Evolutionary conservation across 768 basidiomycete species (phyloP).

Genomic region (Suillus alpinus): DNA sequence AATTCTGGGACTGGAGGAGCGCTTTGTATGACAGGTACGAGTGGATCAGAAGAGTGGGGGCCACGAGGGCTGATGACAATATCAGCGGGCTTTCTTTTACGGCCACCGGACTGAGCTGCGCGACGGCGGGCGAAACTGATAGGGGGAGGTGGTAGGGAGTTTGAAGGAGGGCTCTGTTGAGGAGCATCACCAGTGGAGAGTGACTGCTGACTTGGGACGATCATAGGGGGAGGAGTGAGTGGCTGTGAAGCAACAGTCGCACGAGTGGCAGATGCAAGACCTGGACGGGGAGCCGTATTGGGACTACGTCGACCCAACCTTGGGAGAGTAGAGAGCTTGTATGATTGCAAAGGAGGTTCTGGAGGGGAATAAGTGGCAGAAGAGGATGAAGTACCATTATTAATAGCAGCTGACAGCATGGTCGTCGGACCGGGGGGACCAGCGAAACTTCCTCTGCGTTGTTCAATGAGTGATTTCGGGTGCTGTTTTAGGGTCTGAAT

Average conservation of each 20-base stretch:
- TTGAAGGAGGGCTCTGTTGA: constrained; percentile 15
- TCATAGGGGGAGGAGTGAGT: constrained; percentile 24
- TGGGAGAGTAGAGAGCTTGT: constrained; percentile 22
- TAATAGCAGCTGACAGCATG: constrained; percentile 27
- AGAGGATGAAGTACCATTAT: constrained; percentile 16
- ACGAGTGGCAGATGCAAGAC: constrained; percentile 24
- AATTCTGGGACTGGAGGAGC: constrained; percentile 59
- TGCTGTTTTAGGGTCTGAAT: constrained; percentile 65
- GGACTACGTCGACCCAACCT: constrained; percentile 40
- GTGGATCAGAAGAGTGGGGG: constrained; percentile 45
- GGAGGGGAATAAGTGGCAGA: constrained; percentile 25
- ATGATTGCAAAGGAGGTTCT: constrained; percentile 23
- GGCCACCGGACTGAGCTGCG: constrained; percentile 57
- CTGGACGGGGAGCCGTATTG: constrained; percentile 25
- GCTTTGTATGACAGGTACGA: constrained; percentile 71
- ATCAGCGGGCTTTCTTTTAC: constrained; percentile 74
- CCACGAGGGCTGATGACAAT: constrained; percentile 75
- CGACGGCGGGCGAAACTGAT: constrained; percentile 78
- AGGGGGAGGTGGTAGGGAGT: constrained; percentile 63
- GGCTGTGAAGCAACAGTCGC: constrained; percentile 20
- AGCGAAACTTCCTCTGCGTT: constrained; percentile 60
- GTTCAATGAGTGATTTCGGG: constrained; percentile 69
- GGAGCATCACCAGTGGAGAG: constrained; percentile 6
- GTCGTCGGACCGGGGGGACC: constrained; percentile 19
- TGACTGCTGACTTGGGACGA: constrained; percentile 23